Evolutionary conservation across 805 yeast genomes (phyloP).

Genomic region (Wickerhamiella sergipiensis): DNA sequence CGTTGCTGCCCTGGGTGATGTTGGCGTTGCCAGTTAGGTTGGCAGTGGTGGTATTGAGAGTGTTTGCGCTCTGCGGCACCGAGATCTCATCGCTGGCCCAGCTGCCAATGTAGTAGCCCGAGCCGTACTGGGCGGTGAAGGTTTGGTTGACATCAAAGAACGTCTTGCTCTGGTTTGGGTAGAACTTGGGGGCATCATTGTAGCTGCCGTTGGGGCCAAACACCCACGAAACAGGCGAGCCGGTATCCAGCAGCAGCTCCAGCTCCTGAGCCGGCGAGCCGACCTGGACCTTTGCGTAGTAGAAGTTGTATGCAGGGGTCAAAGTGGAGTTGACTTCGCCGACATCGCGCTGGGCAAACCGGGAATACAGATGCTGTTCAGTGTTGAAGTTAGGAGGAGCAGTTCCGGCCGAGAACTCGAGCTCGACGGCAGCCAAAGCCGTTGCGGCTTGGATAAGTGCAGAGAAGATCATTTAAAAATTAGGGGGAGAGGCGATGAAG

Average conservation of each 20-base stretch:
- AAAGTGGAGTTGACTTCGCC: constrained; percentile 11
- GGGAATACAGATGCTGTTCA: background rate
- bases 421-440: background rate
- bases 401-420: background rate
- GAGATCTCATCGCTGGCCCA: constrained; percentile 22
- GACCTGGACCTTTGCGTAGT: constrained; percentile 23
- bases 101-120: constrained; percentile 22
- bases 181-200: constrained; percentile 19
- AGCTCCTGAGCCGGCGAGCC: constrained; percentile 34
- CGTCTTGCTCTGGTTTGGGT: constrained; percentile 17
- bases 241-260: constrained; percentile 34
- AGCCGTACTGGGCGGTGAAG: constrained; percentile 30
- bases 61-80: constrained; percentile 6
- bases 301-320: constrained; percentile 24
- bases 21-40: background rate
- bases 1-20: background rate
- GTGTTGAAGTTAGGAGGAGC: background rate
- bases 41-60: constrained; percentile 5
- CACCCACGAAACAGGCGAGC: constrained; percentile 39
- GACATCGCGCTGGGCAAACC: background rate
- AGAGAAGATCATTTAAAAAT: background rate
- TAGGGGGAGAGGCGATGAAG: background rate
- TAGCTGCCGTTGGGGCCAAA: constrained; percentile 24
- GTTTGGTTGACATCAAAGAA: constrained; percentile 24
- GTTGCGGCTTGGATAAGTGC: background rate